Percentiles rank a stretch among this genome's conserved stretches.
Conservation (phyloP, 1,139 yeast genomes). For the Debaryomyces subglobosus region DNA sequence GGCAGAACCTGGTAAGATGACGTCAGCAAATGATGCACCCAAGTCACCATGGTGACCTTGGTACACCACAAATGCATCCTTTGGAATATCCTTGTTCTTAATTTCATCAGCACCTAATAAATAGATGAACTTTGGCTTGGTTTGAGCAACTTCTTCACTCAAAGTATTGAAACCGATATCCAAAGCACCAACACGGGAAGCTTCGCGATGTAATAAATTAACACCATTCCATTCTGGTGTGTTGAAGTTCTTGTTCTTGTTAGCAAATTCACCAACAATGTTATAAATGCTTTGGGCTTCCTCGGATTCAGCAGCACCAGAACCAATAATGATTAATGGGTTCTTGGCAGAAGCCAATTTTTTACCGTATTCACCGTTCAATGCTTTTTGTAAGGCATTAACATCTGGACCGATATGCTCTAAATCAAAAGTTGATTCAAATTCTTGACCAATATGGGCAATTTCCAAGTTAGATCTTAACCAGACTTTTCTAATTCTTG, state of each 20-base stretch:
- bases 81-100: conserved; percentile 68
- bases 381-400: conserved; percentile 60
- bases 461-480: conserved; percentile 67
- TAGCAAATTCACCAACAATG: conserved; percentile 64
- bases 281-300: conserved; percentile 69
- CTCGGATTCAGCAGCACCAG: conserved; percentile 71
- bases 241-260: conserved; percentile 61
- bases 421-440: conserved; percentile 75
- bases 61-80: conserved; percentile 85
- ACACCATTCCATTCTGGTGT: conserved; percentile 82
- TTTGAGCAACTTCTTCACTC: conserved; percentile 48
- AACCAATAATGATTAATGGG: conserved; percentile 82
- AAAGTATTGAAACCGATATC: conserved; percentile 78
- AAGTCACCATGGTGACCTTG: conserved; percentile 93
- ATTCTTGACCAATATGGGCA: conserved; percentile 73
- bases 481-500: conserved; percentile 86
- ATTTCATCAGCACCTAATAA: conserved; percentile 86
- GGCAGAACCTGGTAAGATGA: conserved; percentile 84
- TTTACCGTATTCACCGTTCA: conserved; percentile 70
- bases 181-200: conserved; percentile 83
- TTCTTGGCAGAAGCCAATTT: conserved; percentile 67
- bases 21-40: conserved; percentile 90
- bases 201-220: conserved; percentile 82
- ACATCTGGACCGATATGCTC: conserved; percentile 67
- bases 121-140: conserved; percentile 75